Conservation (phyloP, 2,329 filamentous ascomycete species). For the Fusarium pseudograminearum region DNA sequence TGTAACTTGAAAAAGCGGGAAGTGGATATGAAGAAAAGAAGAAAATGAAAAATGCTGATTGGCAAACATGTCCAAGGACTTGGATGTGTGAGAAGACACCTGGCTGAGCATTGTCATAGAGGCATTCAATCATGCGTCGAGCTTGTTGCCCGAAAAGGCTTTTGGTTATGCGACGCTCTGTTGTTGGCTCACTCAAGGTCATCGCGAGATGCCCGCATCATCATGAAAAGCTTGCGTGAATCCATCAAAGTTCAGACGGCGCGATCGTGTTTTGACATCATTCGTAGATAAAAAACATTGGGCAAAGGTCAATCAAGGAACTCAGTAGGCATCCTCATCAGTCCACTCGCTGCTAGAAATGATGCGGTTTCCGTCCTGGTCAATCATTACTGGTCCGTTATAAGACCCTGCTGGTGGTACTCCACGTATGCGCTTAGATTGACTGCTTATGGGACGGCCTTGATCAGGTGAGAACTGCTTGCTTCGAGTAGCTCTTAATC, state of each 20-base stretch:
- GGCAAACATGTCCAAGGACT: constrained; percentile 37
- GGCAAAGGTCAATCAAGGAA: background rate
- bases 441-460: constrained; percentile 55
- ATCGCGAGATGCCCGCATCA: constrained; percentile 49
- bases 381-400: constrained; percentile 62
- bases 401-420: constrained; percentile 63
- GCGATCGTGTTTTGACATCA: constrained; percentile 38
- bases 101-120: constrained; percentile 20
- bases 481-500: constrained; percentile 74
- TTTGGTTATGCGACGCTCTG: constrained; percentile 26
- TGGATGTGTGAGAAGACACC: constrained; percentile 28
- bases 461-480: constrained; percentile 72
- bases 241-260: constrained; percentile 43
- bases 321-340: constrained; percentile 70
- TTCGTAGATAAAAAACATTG: constrained; percentile 30
- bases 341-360: constrained; percentile 76
- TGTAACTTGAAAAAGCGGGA: constrained; percentile 31
- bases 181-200: constrained; percentile 44
- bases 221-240: constrained; percentile 48
- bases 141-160: constrained; percentile 24
- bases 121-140: constrained; percentile 34
- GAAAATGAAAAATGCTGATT: constrained; percentile 10
- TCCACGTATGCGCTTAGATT: constrained; percentile 66
- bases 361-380: constrained; percentile 71
- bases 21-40: constrained; percentile 16